phyloP scores from a whole-genome alignment of 78 protist species.

The Emiliania huxleyi region DNA sequence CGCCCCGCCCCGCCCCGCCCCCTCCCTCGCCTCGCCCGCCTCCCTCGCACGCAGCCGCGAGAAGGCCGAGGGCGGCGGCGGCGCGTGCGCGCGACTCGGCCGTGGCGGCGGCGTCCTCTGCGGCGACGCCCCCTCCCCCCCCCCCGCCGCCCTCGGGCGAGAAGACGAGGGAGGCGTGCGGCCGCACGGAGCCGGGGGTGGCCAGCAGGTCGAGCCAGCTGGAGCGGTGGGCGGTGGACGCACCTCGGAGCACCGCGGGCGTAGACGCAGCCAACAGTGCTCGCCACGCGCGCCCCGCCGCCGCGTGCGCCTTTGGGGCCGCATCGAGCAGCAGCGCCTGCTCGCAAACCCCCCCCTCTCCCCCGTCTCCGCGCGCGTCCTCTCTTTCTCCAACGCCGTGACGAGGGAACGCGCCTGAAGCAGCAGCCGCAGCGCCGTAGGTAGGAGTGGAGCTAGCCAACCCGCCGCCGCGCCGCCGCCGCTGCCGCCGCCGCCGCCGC shows the following conservation, averaged over 20 bases:
- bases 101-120: neutral
- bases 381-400: neutral
- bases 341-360: neutral
- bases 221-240: neutral
- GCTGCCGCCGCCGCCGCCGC: neutral
- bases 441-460: neutral
- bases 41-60: neutral
- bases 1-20: neutral
- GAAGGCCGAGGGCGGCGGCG: neutral
- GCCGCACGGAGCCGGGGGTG: neutral
- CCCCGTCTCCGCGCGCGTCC: neutral
- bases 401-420: neutral
- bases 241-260: no score
- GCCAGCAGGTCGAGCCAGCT: neutral
- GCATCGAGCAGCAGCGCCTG: neutral
- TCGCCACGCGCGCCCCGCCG: neutral
- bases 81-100: neutral
- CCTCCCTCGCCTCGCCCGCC: neutral
- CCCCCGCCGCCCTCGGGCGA: neutral
- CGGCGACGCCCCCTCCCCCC: neutral
- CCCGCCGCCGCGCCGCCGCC: neutral
- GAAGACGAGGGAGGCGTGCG: neutral
- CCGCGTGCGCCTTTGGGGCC: neutral
- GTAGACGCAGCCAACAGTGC: neutral
- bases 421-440: neutral